Evolutionary conservation across 768 basidiomycete species (phyloP).

Genomic region (Macrolepiota albuminosa): DNA sequence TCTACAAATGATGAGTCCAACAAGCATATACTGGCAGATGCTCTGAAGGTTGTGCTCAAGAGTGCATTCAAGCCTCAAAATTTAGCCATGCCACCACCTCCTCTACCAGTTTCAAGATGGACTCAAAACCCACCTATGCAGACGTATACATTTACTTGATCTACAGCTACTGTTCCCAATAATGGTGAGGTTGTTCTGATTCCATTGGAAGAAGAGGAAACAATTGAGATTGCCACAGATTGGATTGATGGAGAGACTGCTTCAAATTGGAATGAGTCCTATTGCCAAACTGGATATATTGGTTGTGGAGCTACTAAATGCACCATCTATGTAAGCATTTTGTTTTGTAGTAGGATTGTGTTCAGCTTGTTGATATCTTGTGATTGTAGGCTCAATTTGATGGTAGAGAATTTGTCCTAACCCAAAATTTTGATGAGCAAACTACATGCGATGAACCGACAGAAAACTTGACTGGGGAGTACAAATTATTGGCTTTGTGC

Average conservation of each 20-base stretch:
- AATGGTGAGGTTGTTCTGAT: no score
- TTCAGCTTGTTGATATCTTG: background rate
- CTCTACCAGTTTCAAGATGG: background rate
- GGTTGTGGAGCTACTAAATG: no score
- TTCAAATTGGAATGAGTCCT: background rate
- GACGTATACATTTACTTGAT: background rate
- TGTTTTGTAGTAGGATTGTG: background rate
- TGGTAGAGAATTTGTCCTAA: conserved; percentile 18
- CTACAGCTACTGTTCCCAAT: background rate
- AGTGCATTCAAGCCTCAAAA: no score
- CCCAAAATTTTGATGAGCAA: conserved; percentile 9
- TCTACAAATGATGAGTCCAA: no score
- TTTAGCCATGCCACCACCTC: no score
- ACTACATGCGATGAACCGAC: background rate
- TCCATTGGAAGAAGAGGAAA: no score
- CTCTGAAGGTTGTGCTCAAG: no score
- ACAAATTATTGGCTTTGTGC: no score
- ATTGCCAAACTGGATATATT: background rate
- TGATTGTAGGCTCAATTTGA: conserved; percentile 2
- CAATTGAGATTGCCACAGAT: no score
- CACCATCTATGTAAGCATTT: no score
- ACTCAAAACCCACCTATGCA: background rate
- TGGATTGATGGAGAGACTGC: background rate
- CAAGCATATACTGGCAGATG: no score
- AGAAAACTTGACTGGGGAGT: no score